Evolutionary conservation across 768 basidiomycete species (phyloP).

Genomic region (Trametes cubensis): DNA sequence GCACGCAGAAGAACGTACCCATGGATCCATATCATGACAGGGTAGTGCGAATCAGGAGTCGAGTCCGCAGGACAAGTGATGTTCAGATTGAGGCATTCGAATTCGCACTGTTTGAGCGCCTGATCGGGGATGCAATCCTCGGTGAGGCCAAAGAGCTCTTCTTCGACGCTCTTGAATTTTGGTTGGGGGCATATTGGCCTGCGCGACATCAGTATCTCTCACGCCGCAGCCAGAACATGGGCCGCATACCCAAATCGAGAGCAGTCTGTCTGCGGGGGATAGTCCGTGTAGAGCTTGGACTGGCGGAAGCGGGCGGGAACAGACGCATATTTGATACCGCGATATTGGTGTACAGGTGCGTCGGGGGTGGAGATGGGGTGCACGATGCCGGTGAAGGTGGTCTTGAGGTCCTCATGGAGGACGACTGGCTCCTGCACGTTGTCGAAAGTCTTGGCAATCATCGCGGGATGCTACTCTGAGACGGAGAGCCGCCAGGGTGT

Average conservation of each 20-base stretch:
- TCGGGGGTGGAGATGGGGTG: constrained; percentile 62
- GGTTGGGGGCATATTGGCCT: constrained; percentile 81
- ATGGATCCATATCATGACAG: constrained; percentile 88
- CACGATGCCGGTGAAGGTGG: constrained; percentile 67
- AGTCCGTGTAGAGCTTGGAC: constrained; percentile 61
- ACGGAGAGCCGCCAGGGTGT: constrained; percentile 5
- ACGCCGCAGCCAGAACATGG: background rate
- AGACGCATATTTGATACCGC: constrained; percentile 77
- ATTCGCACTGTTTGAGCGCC: constrained; percentile 65
- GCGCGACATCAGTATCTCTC: constrained; percentile 7
- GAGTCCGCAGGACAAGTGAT: constrained; percentile 73
- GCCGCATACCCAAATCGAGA: constrained; percentile 63
- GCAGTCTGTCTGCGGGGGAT: constrained; percentile 62
- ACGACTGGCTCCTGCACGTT: constrained; percentile 37
- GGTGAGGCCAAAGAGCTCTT: constrained; percentile 61
- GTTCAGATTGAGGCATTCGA: constrained; percentile 79
- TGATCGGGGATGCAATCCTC: constrained; percentile 57
- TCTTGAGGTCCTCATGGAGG: constrained; percentile 57
- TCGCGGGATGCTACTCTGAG: constrained; percentile 6
- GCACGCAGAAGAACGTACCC: constrained; percentile 51
- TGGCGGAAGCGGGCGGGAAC: constrained; percentile 78
- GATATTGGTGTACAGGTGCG: constrained; percentile 66
- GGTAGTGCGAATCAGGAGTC: constrained; percentile 53
- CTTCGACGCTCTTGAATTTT: constrained; percentile 52
- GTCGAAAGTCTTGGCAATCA: constrained; percentile 31